These are phyloP conservation scores for Botrytis pseudocinerea DNA, from an alignment of 2,329 filamentous ascomycete genomes.

Conservation along the genomic window DNA sequence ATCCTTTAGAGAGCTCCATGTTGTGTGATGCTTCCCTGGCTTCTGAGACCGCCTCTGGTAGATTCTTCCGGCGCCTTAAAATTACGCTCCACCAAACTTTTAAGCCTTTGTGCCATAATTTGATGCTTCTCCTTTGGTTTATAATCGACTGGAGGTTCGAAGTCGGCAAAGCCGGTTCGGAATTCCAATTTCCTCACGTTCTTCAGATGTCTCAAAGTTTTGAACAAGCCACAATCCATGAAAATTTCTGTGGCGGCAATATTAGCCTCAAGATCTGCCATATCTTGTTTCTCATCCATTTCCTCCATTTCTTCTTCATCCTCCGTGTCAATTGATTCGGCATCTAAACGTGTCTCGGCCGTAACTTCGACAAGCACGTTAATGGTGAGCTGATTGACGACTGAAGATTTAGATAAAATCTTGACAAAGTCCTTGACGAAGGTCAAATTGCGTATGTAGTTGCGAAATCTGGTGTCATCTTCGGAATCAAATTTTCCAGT, in stretches of 20 bases:
- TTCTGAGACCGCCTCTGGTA: not conserved
- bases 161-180: conserved; percentile 22
- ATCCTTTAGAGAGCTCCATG: not conserved
- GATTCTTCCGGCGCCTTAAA: conserved; percentile 20
- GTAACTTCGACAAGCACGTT: conserved; percentile 27
- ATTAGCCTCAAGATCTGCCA: conserved; percentile 24
- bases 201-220: conserved; percentile 20
- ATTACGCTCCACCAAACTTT: conserved; percentile 27
- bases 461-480: conserved; percentile 20
- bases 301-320: conserved; percentile 20
- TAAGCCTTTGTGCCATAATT: conserved; percentile 24
- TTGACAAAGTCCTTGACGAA: conserved; percentile 29
- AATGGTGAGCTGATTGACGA: conserved; percentile 25
- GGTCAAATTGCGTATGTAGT: conserved; percentile 15
- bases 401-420: conserved; percentile 23
- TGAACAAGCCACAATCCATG: conserved; percentile 26
- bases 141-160: conserved; percentile 16
- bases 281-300: conserved; percentile 17
- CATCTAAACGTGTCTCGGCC: conserved; percentile 22
- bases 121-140: conserved; percentile 23
- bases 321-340: conserved; percentile 17
- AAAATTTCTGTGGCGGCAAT: conserved; percentile 28
- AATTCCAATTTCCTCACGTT: conserved; percentile 27
- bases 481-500: conserved; percentile 9
- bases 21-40: not conserved